phyloP scores from a whole-genome alignment of 179 eudicot species.

The Carnegiea gigantea region DNA sequence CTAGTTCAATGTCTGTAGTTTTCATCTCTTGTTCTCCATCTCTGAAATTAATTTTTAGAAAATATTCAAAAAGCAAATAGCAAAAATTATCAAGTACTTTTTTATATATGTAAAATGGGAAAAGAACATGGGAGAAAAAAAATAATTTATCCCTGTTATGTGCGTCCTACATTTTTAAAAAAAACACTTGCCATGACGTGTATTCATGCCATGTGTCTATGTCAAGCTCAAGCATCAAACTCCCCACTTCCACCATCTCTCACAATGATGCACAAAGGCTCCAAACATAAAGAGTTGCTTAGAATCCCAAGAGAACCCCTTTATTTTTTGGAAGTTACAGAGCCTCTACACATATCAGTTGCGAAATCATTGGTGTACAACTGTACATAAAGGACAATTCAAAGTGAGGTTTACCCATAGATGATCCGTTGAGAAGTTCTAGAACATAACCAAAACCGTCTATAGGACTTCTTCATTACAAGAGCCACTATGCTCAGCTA shows the following conservation, averaged over 20 bases:
- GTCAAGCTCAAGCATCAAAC: background rate
- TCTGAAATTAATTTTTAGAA: background rate
- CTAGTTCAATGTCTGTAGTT: background rate
- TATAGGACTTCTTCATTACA: background rate
- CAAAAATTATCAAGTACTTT: too few relatives aligned
- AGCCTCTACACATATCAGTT: background rate
- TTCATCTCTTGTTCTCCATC: background rate
- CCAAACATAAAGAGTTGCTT: background rate
- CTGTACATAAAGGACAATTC: background rate
- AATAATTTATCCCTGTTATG: background rate
- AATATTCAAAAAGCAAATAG: too few relatives aligned
- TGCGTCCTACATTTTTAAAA: too few relatives aligned
- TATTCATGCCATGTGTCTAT: too few relatives aligned
- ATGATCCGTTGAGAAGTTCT: background rate
- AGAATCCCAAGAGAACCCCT: background rate
- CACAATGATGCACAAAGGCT: background rate
- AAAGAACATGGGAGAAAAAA: background rate
- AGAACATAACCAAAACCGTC: background rate
- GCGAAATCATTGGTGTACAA: background rate
- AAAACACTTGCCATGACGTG: too few relatives aligned
- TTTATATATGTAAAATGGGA: background rate
- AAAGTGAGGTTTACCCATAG: background rate
- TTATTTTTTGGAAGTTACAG: background rate
- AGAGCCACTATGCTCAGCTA: background rate
- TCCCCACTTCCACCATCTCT: background rate